Conservation (phyloP, 179 eudicot species). For the Sideroxylon spinosum region DNA sequence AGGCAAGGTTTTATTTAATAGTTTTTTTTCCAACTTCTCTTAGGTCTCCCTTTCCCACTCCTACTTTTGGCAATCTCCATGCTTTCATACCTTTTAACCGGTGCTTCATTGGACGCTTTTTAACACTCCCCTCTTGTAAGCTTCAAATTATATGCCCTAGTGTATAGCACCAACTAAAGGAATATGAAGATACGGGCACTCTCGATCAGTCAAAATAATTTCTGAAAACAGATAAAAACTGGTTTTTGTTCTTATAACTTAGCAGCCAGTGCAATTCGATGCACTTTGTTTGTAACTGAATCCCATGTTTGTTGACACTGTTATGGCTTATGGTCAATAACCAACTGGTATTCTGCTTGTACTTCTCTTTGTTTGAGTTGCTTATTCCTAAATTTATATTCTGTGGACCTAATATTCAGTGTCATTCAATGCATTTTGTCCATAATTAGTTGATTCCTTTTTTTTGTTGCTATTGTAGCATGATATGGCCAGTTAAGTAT, state of each 20-base stretch:
- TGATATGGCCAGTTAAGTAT: neutral
- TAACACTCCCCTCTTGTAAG: neutral
- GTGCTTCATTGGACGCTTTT: too few species aligned
- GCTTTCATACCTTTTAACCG: too few species aligned
- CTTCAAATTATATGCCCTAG: neutral
- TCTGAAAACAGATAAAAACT: neutral
- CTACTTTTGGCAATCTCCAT: too few species aligned
- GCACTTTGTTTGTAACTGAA: neutral
- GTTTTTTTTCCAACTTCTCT: too few species aligned
- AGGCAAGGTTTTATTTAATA: too few species aligned
- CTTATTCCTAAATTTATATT: neutral
- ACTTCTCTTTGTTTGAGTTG: slow-evolving; percentile 9
- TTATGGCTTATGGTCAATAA: neutral
- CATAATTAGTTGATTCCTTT: neutral
- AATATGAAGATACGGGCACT: neutral
- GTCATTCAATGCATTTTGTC: neutral
- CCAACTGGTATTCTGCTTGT: slow-evolving; percentile 7
- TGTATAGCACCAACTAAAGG: neutral
- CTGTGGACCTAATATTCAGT: neutral
- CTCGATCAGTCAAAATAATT: too few species aligned
- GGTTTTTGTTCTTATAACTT: neutral
- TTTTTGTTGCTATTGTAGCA: slow-evolving; percentile 10
- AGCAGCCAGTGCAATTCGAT: neutral
- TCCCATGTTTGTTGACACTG: neutral
- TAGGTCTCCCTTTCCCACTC: too few species aligned